Base-by-base conservation (phyloP, 306 rosid genomes). In the Fragaria iinumae region DNA sequence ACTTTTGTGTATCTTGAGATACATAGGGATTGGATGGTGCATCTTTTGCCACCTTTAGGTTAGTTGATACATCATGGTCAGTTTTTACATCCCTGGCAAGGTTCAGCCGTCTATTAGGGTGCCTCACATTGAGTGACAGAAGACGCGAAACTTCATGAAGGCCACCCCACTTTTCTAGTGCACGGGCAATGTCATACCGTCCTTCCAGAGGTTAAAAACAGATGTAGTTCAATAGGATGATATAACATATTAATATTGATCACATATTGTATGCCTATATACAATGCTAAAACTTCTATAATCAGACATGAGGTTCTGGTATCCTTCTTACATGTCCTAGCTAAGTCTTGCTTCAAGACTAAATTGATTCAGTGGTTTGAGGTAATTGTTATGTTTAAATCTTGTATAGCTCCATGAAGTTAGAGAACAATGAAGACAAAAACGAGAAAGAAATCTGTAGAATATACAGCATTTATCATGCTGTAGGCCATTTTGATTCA, bases 81-180 rank as follows among this genome's bases (percentile, higher is more conserved):
- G 20, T 76, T 85, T 84, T 89, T 84, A 73, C 91, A 77, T 88
- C 96, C 60, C 80, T 87, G 60, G 64, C 78, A 69, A 72, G 70
- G 77, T 55, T 77, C 48, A 82, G 77, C 65, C 84, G 92, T 80
- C 92, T 84, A 64, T 86, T 87, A 39, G 86, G 89, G 74, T 82
- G 87, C 79, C 97, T 92, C 77, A 79, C 88, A 77, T 92, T 87
- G 23, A 95, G 91, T 1, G 97, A 86, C 48, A 95, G 77, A 75
- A 95, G 97, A 10, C 97, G 96, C 18, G 97, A 89, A 78, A 95
- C 99, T 81, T 95, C 96, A 69, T 80, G 92, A 38, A 95, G 91
- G 29, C 99, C 99, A 1, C 99, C 99, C 99, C 97, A 92, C 74
- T 90, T 95, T 80, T 95, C 99, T 68, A 95, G 60, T 1, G 97